Base-by-base conservation (phyloP, 176 grass and related monocot species). In the Aegilops tauschii region DNA sequence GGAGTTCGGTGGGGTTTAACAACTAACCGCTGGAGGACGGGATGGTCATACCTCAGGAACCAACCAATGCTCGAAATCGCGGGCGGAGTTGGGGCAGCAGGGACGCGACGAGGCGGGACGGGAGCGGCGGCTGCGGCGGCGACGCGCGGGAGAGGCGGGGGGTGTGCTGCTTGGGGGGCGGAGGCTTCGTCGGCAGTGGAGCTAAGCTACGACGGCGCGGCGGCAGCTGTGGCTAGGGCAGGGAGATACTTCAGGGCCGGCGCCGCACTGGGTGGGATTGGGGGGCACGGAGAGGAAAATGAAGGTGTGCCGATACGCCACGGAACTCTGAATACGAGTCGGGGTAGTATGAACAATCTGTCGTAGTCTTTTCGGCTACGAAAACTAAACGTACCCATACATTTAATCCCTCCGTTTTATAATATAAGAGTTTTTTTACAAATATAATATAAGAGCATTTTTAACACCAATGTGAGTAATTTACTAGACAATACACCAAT, bases 181-280 rank as follows among this genome's bases (percentile, higher is more conserved):
- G 42, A 16, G 40, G 40, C 71, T 42, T 27, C 28, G 40, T 75
- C 72, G 72, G 40, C 42, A 29, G 40, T 29, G 71, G 23, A 16
- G 71, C 71, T 49, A 49, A 49, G 73, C 73, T 50, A 50, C 73
- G 73, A 30, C 73, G 73, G 73, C 42, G 73, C 73, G 42, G 13
- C 73, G 73, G 73, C 25, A 18, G 25, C 25, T 29, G 7, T 50
- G 9, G 44, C 73, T 76, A 76, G 73, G 73, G 42, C 27, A 76
- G 23, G 72, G 73, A 30, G 73, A 29, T 18, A 5, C 23, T 75
- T 75, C 1, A 9, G 73, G 73, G 73, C 23, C 73, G 73, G 73
- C 73, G 73, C 13, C 72, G 73, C 73, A 76, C 73, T 30, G 44
- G 73, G 73, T 76, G 73, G 73, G 42, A 45, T 50, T 70, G 68